A percentile compares a stretch with the other conserved stretches of the same genome.
Conservation (phyloP, 2,329 filamentous ascomycete genomes). For the Aspergillus transmontanensis region DNA sequence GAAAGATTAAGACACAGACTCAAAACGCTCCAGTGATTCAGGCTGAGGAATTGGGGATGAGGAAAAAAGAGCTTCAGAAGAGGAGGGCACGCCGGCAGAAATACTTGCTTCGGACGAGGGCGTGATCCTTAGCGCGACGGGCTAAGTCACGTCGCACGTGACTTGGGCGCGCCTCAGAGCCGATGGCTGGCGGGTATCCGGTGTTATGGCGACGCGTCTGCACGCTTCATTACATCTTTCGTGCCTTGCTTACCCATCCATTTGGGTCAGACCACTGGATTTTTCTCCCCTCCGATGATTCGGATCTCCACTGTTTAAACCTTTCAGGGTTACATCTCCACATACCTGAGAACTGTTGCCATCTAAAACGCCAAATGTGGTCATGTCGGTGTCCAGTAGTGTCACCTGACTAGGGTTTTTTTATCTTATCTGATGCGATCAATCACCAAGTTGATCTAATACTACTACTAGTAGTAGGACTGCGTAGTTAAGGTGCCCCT, state of each 20-base stretch:
- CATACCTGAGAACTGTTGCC: constrained; percentile 2
- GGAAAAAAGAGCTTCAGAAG: constrained; percentile 28
- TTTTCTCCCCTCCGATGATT: constrained; percentile 16
- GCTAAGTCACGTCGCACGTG: constrained; percentile 44
- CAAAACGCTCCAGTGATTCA: constrained; percentile 16
- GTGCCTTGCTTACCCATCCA: constrained; percentile 5
- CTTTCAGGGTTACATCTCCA: constrained; percentile 3
- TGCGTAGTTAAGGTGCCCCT: neutral
- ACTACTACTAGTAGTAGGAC: neutral
- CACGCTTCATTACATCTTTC: constrained; percentile 7
- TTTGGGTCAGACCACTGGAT: constrained; percentile 22
- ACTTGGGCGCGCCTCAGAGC: constrained; percentile 31
- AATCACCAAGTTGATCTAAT: neutral
- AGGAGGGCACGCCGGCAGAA: constrained; percentile 31
- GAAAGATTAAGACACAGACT: constrained; percentile 24
- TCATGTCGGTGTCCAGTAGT: neutral
- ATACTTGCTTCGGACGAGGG: constrained; percentile 35
- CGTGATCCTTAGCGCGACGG: constrained; percentile 42
- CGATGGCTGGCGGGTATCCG: constrained; percentile 19
- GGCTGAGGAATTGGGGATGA: constrained; percentile 24
- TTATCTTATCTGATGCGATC: constrained; percentile 20
- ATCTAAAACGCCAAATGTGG: neutral
- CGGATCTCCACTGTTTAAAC: constrained; percentile 13
- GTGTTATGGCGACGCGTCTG: constrained; percentile 11
- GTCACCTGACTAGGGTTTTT: neutral